Conservation (phyloP, 2,329 filamentous ascomycete species). For the Xylaria sp. region DNA sequence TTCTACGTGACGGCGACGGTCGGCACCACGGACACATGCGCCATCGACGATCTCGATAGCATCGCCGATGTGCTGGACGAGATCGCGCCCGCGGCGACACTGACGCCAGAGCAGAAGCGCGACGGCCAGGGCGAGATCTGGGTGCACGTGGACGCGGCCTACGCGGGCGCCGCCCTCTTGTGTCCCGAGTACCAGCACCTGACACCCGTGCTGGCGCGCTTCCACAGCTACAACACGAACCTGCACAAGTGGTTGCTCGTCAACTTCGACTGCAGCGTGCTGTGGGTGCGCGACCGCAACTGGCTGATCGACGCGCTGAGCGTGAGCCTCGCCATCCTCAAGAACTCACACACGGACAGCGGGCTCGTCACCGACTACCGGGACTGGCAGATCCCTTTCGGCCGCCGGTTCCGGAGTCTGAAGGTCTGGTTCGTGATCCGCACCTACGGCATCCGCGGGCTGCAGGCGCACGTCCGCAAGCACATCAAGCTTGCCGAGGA, state of each 20-base stretch:
- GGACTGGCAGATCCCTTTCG: slow-evolving; percentile 96
- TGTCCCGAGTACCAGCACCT: slow-evolving; percentile 82
- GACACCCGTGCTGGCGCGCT: slow-evolving; percentile 64
- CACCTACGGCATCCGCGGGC: slow-evolving; percentile 79
- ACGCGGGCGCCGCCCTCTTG: slow-evolving; percentile 86
- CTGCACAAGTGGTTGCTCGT: slow-evolving; percentile 98
- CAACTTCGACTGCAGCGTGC: slow-evolving; percentile 86
- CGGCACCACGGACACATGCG: slow-evolving; percentile 89
- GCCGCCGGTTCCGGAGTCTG: slow-evolving; percentile 84
- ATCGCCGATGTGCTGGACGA: slow-evolving; percentile 65
- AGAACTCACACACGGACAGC: slow-evolving; percentile 81
- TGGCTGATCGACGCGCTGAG: slow-evolving; percentile 82
- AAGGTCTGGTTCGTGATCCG: slow-evolving; percentile 97
- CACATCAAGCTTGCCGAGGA: slow-evolving; percentile 75
- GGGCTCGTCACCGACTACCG: slow-evolving; percentile 93
- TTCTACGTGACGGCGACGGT: slow-evolving; percentile 88
- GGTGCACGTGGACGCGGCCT: slow-evolving; percentile 95
- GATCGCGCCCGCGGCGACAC: slow-evolving; percentile 40
- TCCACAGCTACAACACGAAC: slow-evolving; percentile 94
- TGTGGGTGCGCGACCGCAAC: slow-evolving; percentile 79
- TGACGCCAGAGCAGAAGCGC: slow-evolving; percentile 31
- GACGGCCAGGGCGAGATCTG: slow-evolving; percentile 68
- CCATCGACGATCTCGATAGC: slow-evolving; percentile 81
- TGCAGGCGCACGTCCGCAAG: slow-evolving; percentile 77
- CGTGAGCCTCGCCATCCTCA: slow-evolving; percentile 75